These are phyloP conservation scores for Auxenochlorella protothecoides DNA, from an alignment of 139 green algal species.

Conservation along the genomic window DNA sequence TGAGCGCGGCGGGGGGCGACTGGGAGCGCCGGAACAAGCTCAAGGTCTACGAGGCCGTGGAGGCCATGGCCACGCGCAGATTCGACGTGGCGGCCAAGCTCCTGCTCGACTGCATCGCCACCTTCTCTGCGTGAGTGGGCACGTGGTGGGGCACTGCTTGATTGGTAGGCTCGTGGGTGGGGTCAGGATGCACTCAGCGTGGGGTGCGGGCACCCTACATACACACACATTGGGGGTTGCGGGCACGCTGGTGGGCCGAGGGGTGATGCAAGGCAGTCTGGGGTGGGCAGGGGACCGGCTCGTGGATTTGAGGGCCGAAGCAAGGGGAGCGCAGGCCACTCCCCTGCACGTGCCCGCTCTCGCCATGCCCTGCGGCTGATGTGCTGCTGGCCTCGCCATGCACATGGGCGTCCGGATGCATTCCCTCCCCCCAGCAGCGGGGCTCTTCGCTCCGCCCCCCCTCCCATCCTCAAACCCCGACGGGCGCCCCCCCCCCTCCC, in stretches of 20 bases:
- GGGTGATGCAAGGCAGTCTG: too few relatives aligned
- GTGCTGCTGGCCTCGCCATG: too few relatives aligned
- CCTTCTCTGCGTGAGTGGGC: slow-evolving; percentile 74
- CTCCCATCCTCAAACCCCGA: neutral
- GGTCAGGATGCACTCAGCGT: neutral
- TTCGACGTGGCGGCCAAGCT: slow-evolving; percentile 76
- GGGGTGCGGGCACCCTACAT: neutral
- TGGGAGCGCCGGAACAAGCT: slow-evolving; percentile 99
- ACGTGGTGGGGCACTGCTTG: neutral
- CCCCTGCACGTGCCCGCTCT: neutral
- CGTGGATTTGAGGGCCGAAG: too few relatives aligned
- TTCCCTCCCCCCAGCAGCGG: neutral
- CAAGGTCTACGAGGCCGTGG: slow-evolving; percentile 96
- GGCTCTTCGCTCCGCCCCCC: neutral
- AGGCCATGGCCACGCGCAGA: slow-evolving; percentile 70
- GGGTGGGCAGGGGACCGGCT: too few relatives aligned
- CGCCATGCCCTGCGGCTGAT: neutral
- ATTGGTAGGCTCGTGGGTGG: neutral
- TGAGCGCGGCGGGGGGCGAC: slow-evolving; percentile 87
- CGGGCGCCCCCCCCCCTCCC: neutral
- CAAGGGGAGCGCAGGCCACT: too few relatives aligned
- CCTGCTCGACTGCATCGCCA: slow-evolving; percentile 90
- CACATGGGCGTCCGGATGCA: too few relatives aligned
- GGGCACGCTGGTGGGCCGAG: too few relatives aligned
- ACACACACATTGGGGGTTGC: neutral